Conservation (phyloP, 1,284 basidiomycete species). For the Marasmius fiardii region DNA sequence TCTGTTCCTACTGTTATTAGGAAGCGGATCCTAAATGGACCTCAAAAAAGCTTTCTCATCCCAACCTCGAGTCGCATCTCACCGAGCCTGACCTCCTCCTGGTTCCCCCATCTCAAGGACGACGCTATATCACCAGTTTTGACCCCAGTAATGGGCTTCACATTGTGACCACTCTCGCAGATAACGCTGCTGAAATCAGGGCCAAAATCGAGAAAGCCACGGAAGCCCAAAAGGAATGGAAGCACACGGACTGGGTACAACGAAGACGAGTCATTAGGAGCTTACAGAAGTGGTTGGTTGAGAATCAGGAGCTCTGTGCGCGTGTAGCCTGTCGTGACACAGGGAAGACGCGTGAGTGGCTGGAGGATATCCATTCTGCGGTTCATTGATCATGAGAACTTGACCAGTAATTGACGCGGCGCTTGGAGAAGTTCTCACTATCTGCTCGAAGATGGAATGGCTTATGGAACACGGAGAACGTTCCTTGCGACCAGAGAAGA, state of each 20-base stretch:
- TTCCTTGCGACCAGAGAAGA: conserved; percentile 66
- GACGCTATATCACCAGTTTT: conserved; percentile 82
- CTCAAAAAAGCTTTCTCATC: conserved; percentile 50
- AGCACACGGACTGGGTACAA: conserved; percentile 69
- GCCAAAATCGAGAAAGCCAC: conserved; percentile 68
- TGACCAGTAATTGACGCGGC: conserved; percentile 80
- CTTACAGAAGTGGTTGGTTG: conserved; percentile 86
- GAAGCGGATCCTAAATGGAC: conserved; percentile 59
- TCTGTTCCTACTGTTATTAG: conserved; percentile 22
- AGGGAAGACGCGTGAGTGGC: conserved; percentile 85
- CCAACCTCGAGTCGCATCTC: conserved; percentile 62
- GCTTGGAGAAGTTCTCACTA: conserved; percentile 86
- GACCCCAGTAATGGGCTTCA: conserved; percentile 88
- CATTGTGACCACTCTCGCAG: conserved; percentile 65
- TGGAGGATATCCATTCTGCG: neutral
- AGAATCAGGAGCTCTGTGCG: conserved; percentile 83
- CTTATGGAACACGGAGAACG: conserved; percentile 79
- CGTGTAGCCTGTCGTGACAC: conserved; percentile 92
- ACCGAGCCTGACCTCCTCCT: conserved; percentile 54
- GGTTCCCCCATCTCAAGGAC: conserved; percentile 31
- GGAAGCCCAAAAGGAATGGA: conserved; percentile 71
- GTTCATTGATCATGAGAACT: conserved; percentile 2
- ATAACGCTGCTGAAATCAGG: conserved; percentile 70
- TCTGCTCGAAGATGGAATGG: conserved; percentile 88
- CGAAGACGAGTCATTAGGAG: conserved; percentile 81